A percentile compares a stretch with the other conserved stretches of the same genome.
Conservation (phyloP, 352 stramenopile genomes). For the Pythium aphanidermatum region DNA sequence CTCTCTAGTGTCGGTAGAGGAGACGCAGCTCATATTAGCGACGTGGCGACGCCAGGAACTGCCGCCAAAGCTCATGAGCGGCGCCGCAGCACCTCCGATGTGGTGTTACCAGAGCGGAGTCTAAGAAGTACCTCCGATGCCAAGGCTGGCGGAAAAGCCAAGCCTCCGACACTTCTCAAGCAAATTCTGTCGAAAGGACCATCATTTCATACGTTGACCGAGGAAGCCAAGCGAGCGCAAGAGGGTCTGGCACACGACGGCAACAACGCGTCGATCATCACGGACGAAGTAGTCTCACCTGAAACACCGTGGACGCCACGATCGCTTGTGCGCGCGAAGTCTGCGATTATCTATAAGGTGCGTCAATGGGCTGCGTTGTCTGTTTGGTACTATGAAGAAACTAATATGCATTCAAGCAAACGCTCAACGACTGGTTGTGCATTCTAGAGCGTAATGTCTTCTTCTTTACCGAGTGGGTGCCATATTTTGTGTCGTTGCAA, state of each 20-base stretch:
- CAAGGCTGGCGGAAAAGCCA: neutral
- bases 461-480: constrained; percentile 72
- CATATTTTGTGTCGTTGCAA: constrained; percentile 82
- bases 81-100: too few species aligned
- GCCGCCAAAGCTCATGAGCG: too few species aligned
- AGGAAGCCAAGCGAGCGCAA: constrained; percentile 2
- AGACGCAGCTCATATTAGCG: too few species aligned
- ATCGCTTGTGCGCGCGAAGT: constrained; percentile 77
- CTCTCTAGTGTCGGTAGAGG: too few species aligned
- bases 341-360: constrained; percentile 84
- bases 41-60: too few species aligned
- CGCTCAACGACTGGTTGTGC: constrained; percentile 76
- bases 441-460: constrained; percentile 81
- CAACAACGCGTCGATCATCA: constrained; percentile 76
- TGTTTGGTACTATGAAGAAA: neutral
- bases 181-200: constrained; percentile 9
- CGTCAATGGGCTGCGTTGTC: neutral
- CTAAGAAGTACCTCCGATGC: too few species aligned
- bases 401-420: constrained; percentile 45
- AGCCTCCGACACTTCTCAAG: constrained; percentile 5
- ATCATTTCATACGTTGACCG: constrained; percentile 2
- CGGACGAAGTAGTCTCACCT: constrained; percentile 32
- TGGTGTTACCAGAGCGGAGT: too few species aligned
- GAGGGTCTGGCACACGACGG: constrained; percentile 50
- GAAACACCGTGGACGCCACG: constrained; percentile 81